Percentiles rank a stretch among this genome's conserved stretches.
Evolutionary conservation across 768 basidiomycete species (phyloP).

Genomic region (Auricularia auricula-judae): DNA sequence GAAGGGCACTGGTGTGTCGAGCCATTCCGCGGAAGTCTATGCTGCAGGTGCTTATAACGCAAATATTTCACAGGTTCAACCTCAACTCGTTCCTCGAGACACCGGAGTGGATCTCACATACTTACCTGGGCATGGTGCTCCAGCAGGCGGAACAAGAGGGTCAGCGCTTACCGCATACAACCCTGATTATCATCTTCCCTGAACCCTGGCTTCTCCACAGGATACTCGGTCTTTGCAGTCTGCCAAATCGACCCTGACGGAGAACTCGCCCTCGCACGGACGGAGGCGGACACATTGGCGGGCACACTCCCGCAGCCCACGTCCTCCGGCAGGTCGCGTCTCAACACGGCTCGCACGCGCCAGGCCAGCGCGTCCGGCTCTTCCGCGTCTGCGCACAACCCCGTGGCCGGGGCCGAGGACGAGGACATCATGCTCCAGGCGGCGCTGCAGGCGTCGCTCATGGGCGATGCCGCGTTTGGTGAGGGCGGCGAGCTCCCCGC

Average conservation of each 20-base stretch:
- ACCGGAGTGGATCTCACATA: conserved; percentile 77
- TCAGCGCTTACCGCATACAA: conserved; percentile 22
- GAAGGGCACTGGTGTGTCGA: conserved; percentile 49
- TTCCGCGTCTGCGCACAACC: neutral
- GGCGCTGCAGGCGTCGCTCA: conserved; percentile 73
- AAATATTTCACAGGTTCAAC: conserved; percentile 38
- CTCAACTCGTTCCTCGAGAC: conserved; percentile 60
- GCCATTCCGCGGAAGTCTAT: neutral
- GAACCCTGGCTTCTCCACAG: conserved; percentile 25
- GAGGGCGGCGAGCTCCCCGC: neutral
- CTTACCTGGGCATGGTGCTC: conserved; percentile 76
- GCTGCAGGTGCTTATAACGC: neutral
- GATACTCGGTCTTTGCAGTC: conserved; percentile 74
- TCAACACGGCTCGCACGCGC: conserved; percentile 3
- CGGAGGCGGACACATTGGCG: conserved; percentile 62
- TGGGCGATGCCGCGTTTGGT: conserved; percentile 12
- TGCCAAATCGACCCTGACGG: conserved; percentile 46
- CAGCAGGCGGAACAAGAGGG: conserved; percentile 78
- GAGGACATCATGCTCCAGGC: conserved; percentile 85
- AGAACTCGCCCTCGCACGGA: conserved; percentile 45
- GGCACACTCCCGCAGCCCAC: conserved; percentile 47
- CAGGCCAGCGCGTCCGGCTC: conserved; percentile 4
- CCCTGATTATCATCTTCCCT: too few relatives aligned
- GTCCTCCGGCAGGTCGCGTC: conserved; percentile 16
- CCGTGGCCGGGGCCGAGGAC: conserved; percentile 43